Base-by-base conservation (phyloP, 192 early-diverging fungal species). In the Linderina pennispora region DNA sequence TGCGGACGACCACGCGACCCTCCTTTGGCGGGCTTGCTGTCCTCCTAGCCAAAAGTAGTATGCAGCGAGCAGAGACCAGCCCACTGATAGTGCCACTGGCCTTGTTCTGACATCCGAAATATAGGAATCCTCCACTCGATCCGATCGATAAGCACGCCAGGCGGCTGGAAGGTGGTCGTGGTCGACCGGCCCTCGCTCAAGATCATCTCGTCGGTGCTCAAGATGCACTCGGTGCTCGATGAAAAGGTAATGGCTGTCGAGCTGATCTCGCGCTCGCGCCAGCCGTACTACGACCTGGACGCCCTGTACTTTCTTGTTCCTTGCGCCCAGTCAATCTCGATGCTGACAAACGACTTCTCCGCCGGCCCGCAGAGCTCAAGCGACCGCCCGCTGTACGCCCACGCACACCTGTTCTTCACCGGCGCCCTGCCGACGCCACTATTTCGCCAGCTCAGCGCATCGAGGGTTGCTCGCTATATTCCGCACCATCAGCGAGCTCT, bases 241-340 rank as follows among this genome's bases (percentile, higher is more conserved):
- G 59, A 74, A 36, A 62, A 67, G 28, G 59, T 74, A 14, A 26
- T 72, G 62, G 71, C 64, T 9, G 55, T 74, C n/a, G 59, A 74
- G 50, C 44, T 62, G 19, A 51, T 74, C 15, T 59, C 62, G 20
- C 52, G 56, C 16, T 62, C 36, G 35, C 58, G 71, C 15, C 71
- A 74, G 64, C 48, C 58, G 8, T 67, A 67, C 24, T 59, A 51
- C 4, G 64, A 74, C 3, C 53, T 60, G 53, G 75, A 77, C 21
- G 75, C 65, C 8, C 50, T 77, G 14, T 77, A 77, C 38, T 55
- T 77, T 8, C 32, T 77, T 2, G 57, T 64, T 19, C 75, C 75
- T 1, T 69, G 45, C 10, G 62, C 57, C 8, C 61, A 74, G 11
- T 64, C 58, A 0, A 46, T 77, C 18, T 18, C 58, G 13, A 69